These are phyloP conservation scores for Cyberlindnera maclurae DNA, from an alignment of 805 yeast genomes.

Conservation along the genomic window DNA sequence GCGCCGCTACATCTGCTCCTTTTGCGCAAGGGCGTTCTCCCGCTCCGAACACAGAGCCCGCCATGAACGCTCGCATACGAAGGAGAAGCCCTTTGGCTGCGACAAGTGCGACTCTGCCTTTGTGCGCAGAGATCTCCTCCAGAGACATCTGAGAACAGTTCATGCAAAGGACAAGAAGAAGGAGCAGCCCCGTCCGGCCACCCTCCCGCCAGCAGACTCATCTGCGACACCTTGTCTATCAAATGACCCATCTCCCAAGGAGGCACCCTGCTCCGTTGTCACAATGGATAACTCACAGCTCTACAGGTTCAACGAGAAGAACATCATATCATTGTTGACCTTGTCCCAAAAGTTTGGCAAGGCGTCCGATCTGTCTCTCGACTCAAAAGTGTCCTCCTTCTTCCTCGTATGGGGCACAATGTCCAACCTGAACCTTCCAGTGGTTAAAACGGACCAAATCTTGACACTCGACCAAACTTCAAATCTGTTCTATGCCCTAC, in stretches of 20 bases:
- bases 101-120: constrained; percentile 61
- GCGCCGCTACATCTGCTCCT: constrained; percentile 68
- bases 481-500: constrained; percentile 35
- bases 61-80: constrained; percentile 75
- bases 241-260: not conserved
- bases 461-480: constrained; percentile 25
- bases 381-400: constrained; percentile 15
- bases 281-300: constrained; percentile 2
- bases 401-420: constrained; percentile 22
- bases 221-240: not conserved
- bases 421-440: constrained; percentile 25
- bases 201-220: not conserved
- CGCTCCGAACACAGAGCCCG: constrained; percentile 72
- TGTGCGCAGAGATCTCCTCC: constrained; percentile 70
- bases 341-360: constrained; percentile 23
- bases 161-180: constrained; percentile 32
- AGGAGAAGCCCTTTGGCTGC: constrained; percentile 75
- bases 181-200: too few relatives aligned
- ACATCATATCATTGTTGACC: constrained; percentile 27
- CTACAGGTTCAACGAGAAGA: constrained; percentile 21
- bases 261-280: not conserved
- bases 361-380: constrained; percentile 7
- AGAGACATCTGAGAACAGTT: constrained; percentile 73
- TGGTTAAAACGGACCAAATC: constrained; percentile 15
- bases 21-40: constrained; percentile 75